Conservation (phyloP, 192 early-diverging fungal species). For the Coemansia umbellata region DNA sequence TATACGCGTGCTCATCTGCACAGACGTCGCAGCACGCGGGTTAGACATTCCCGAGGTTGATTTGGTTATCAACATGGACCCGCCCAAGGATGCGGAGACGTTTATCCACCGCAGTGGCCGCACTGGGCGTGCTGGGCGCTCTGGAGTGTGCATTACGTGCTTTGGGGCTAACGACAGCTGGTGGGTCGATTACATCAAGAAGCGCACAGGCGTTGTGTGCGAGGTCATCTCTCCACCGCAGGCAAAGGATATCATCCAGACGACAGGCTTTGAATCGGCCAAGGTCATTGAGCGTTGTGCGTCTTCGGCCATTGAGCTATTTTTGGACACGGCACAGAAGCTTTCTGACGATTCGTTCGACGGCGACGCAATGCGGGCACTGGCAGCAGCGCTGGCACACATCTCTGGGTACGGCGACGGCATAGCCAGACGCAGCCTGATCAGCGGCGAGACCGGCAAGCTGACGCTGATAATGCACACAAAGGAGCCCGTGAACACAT, state of each 20-base stretch:
- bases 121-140: slow-evolving; percentile 87
- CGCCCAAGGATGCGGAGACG: slow-evolving; percentile 87
- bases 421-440: slow-evolving; percentile 73
- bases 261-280: slow-evolving; percentile 73
- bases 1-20: slow-evolving; percentile 87
- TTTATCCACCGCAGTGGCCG: slow-evolving; percentile 96
- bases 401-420: slow-evolving; percentile 84
- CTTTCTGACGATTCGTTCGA: slow-evolving; percentile 63
- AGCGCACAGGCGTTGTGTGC: slow-evolving; percentile 77
- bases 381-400: slow-evolving; percentile 83
- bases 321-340: slow-evolving; percentile 67
- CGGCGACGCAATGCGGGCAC: slow-evolving; percentile 71
- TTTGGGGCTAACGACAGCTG: slow-evolving; percentile 85
- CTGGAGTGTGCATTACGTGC: slow-evolving; percentile 89
- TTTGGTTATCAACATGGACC: slow-evolving; percentile 95
- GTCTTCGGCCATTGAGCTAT: slow-evolving; percentile 73
- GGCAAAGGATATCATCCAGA: slow-evolving; percentile 81
- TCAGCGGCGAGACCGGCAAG: slow-evolving; percentile 77
- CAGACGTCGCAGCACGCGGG: slow-evolving; percentile 93
- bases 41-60: slow-evolving; percentile 96
- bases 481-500: slow-evolving; percentile 66
- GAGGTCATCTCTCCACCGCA: slow-evolving; percentile 79
- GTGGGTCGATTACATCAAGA: slow-evolving; percentile 72
- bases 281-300: slow-evolving; percentile 66
- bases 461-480: slow-evolving; percentile 70